Evolutionary conservation across 2,329 filamentous ascomycete species (phyloP).

Genomic region (Fusarium continuum): DNA sequence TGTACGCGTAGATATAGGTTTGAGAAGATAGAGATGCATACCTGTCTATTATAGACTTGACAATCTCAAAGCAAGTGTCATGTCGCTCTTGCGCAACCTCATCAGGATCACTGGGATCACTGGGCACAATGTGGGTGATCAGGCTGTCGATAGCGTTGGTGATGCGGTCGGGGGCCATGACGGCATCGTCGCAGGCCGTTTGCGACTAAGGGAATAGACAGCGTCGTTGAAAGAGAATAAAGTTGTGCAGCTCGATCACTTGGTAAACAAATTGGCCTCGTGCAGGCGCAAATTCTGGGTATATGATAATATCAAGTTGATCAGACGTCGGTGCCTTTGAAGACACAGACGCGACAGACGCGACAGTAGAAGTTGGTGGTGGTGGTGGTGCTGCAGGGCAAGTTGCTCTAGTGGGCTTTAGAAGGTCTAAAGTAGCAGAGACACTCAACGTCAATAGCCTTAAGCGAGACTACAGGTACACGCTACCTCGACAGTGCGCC

Average conservation of each 20-base stretch:
- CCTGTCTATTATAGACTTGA: conserved; percentile 62
- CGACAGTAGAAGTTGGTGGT: conserved; percentile 39
- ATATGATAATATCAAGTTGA: conserved; percentile 22
- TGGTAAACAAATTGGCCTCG: not conserved
- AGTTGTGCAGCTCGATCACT: not conserved
- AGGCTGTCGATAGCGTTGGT: conserved; percentile 82
- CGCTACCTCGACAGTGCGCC: conserved; percentile 38
- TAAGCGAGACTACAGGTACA: conserved; percentile 26
- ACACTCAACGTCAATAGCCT: conserved; percentile 1
- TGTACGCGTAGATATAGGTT: not conserved
- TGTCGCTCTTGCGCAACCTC: conserved; percentile 74
- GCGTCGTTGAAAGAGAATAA: not conserved
- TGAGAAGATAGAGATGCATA: conserved; percentile 37
- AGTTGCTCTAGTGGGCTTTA: conserved; percentile 22
- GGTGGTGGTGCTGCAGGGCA: conserved; percentile 27
- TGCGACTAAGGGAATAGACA: not conserved
- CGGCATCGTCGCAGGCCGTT: conserved; percentile 55
- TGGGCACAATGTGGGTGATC: conserved; percentile 77
- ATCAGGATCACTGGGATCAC: conserved; percentile 71
- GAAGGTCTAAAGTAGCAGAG: conserved; percentile 29
- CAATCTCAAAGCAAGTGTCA: conserved; percentile 65
- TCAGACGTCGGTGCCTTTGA: no score
- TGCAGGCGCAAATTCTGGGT: not conserved
- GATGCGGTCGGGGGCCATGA: conserved; percentile 73
- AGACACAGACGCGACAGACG: conserved; percentile 41